Conservation (phyloP, 2,329 filamentous ascomycete species). For the Penicillium verrucosum region DNA sequence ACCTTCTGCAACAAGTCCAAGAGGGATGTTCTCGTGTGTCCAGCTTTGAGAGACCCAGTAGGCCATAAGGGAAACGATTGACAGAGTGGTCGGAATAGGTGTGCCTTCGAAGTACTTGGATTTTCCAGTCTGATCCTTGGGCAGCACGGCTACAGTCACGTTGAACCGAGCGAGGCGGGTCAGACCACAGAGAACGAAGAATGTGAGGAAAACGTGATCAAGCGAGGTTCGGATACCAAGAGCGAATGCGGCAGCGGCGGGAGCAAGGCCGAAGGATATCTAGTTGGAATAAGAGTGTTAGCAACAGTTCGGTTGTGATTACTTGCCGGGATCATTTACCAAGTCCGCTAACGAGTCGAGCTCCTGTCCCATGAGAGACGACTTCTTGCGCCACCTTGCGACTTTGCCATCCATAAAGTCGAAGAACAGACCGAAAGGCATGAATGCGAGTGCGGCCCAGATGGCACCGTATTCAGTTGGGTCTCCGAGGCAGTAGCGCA, state of each 20-base stretch:
- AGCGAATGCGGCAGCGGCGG: slow-evolving; percentile 81
- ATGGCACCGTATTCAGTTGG: slow-evolving; percentile 64
- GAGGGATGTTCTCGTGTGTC: slow-evolving; percentile 74
- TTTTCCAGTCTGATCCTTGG: slow-evolving; percentile 89
- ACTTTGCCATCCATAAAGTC: slow-evolving; percentile 98
- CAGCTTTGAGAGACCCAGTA: slow-evolving; percentile 82
- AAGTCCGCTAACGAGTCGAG: slow-evolving; percentile 92
- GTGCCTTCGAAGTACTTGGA: slow-evolving; percentile 95
- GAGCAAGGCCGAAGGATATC: slow-evolving; percentile 94
- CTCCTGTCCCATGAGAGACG: slow-evolving; percentile 95
- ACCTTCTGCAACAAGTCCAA: slow-evolving; percentile 66
- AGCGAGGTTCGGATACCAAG: slow-evolving; percentile 79
- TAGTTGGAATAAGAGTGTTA: slow-evolving; percentile 38
- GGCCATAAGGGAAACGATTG: slow-evolving; percentile 77
- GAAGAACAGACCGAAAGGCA: slow-evolving; percentile 93
- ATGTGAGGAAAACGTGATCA: slow-evolving; percentile 75
- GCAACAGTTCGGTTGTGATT: neutral
- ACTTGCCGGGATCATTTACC: slow-evolving; percentile 50
- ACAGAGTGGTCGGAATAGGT: slow-evolving; percentile 86
- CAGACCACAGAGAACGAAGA: slow-evolving; percentile 92
- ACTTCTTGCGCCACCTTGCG: slow-evolving; percentile 94
- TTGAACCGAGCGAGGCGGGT: slow-evolving; percentile 96
- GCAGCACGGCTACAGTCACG: slow-evolving; percentile 83
- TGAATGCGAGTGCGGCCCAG: slow-evolving; percentile 78
- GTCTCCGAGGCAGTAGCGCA: slow-evolving; percentile 84